phyloP scores from a whole-genome alignment of 2,329 filamentous ascomycete genomes.

The Colletotrichum falcatum region DNA sequence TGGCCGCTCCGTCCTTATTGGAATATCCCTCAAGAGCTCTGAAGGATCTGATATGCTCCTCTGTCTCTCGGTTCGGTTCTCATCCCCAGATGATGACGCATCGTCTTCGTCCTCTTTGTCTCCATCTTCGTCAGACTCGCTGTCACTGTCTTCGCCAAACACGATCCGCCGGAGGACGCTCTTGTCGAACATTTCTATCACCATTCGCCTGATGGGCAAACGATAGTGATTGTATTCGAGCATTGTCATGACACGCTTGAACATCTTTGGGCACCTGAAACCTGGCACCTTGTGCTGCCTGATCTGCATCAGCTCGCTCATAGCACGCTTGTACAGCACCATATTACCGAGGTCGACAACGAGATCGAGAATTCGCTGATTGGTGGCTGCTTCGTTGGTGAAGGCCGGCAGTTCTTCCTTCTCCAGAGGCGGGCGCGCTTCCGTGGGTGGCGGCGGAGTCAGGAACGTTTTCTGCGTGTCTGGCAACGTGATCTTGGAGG shows the following conservation, averaged over 20 bases:
- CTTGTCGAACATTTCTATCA: slow-evolving; percentile 95
- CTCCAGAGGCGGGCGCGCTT: slow-evolving; percentile 57
- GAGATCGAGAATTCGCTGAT: slow-evolving; percentile 84
- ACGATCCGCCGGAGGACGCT: slow-evolving; percentile 87
- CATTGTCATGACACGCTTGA: slow-evolving; percentile 85
- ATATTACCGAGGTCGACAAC: slow-evolving; percentile 93
- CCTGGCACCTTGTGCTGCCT: slow-evolving; percentile 79
- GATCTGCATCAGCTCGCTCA: slow-evolving; percentile 83
- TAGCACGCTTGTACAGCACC: slow-evolving; percentile 88
- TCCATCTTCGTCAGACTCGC: slow-evolving; percentile 74
- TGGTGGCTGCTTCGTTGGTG: slow-evolving; percentile 73
- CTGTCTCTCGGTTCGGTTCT: slow-evolving; percentile 68
- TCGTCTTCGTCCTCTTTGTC: slow-evolving; percentile 64
- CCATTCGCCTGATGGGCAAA: slow-evolving; percentile 86
- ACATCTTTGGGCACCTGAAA: slow-evolving; percentile 82
- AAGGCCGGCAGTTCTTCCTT: slow-evolving; percentile 56
- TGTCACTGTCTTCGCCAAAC: slow-evolving; percentile 76
- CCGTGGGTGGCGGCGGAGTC: slow-evolving; percentile 56
- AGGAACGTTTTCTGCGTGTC: slow-evolving; percentile 65
- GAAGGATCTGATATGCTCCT: slow-evolving; percentile 61
- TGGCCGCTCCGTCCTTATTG: slow-evolving; percentile 17
- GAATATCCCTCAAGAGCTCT: slow-evolving; percentile 27
- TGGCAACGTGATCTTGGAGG: slow-evolving; percentile 60
- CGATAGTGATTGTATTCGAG: slow-evolving; percentile 92
- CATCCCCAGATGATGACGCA: slow-evolving; percentile 54